phyloP scores from a whole-genome alignment of 176 grass and related monocot species.

The Oryza longistaminata region DNA sequence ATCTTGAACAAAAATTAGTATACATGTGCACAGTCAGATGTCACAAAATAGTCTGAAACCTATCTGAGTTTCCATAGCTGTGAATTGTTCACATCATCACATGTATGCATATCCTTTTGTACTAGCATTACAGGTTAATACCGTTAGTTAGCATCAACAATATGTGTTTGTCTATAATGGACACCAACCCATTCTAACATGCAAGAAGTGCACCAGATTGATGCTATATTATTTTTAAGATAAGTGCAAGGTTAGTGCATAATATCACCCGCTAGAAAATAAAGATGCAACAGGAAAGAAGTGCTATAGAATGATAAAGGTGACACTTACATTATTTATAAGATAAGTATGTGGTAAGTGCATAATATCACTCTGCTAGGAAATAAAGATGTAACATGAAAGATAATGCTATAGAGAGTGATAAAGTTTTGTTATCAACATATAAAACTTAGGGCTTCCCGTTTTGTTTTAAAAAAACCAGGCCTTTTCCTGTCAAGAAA shows the following conservation, averaged over 20 bases:
- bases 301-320: not conserved
- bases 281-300: not conserved
- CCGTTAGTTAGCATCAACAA: not conserved
- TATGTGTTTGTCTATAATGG: not conserved
- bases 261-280: not conserved
- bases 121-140: not conserved
- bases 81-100: not conserved
- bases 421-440: not conserved
- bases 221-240: not conserved
- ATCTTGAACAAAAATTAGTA: constrained; percentile 11
- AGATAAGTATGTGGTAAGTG: not conserved
- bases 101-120: constrained; percentile 4
- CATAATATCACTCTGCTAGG: not conserved
- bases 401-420: not conserved
- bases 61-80: not conserved
- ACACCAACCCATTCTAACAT: not conserved
- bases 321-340: not conserved
- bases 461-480: not conserved
- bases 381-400: not conserved
- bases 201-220: not conserved
- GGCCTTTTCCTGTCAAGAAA: not conserved
- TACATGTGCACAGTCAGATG: not conserved
- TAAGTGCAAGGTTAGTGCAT: not conserved
- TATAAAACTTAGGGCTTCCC: not conserved
- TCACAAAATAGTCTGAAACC: not conserved